phyloP scores from a whole-genome alignment of 2,329 filamentous ascomycete species.

The Apiospora marii region DNA sequence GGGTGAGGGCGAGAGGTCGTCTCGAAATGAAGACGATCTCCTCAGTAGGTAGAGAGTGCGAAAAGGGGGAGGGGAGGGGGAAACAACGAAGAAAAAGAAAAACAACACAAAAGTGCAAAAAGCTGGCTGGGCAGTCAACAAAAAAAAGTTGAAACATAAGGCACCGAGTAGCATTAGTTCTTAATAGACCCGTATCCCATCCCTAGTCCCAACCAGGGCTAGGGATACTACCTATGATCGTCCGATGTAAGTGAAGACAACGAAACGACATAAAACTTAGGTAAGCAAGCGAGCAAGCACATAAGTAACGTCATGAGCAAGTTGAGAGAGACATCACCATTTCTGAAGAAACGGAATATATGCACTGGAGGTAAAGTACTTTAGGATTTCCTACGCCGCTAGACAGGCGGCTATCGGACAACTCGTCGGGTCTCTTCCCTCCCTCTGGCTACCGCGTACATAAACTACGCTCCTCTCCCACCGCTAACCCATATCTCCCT shows the following conservation, averaged over 20 bases:
- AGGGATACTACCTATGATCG: slow-evolving; percentile 9
- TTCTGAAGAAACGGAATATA: not conserved
- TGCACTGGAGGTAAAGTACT: slow-evolving; percentile 30
- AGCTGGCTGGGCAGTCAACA: not conserved
- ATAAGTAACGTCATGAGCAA: not conserved
- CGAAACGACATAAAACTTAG: not conserved
- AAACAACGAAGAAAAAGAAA: not conserved
- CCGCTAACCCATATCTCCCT: not conserved
- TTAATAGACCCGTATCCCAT: slow-evolving; percentile 11
- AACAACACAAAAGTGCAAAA: not conserved
- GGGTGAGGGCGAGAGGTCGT: not conserved
- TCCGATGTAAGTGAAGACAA: not conserved
- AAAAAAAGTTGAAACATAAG: not conserved
- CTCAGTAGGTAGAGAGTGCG: not conserved
- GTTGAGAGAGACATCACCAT: not conserved
- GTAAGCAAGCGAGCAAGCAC: not conserved
- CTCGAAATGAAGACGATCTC: not conserved
- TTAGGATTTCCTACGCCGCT: slow-evolving; percentile 36
- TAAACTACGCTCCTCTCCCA: not conserved
- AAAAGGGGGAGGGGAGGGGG: not conserved
- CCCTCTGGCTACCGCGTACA: not conserved
- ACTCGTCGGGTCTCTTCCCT: not conserved
- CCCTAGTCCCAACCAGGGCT: slow-evolving; percentile 10
- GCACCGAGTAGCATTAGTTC: slow-evolving; percentile 18
- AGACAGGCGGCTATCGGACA: slow-evolving; percentile 2